These are phyloP conservation scores for barrel medic (Medicago truncatula) DNA, from an alignment of 306 rosid species.

Conservation along the genomic window DNA sequence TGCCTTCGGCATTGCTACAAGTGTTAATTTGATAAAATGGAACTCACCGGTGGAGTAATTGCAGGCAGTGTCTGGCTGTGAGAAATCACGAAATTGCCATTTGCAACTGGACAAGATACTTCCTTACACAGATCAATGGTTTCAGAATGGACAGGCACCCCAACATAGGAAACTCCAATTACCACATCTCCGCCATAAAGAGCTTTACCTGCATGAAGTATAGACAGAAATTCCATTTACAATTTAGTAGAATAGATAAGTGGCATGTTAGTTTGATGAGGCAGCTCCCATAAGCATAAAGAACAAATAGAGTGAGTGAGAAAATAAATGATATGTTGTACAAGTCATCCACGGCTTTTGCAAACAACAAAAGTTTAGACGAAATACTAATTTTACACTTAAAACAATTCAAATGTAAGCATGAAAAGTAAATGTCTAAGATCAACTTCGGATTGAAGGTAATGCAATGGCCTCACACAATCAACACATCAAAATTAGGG, in stretches of 20 bases:
- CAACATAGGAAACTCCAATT: constrained; percentile 71
- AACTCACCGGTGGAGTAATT: constrained; percentile 82
- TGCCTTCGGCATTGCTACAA: constrained; percentile 16
- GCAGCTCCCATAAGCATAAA: constrained; percentile 31
- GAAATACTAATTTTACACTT: constrained; percentile 8
- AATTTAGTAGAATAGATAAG: constrained; percentile 14
- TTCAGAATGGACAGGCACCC: constrained; percentile 77
- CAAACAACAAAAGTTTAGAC: background rate
- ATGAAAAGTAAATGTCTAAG: constrained; percentile 16
- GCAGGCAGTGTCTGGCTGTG: constrained; percentile 77
- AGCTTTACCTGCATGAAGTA: constrained; percentile 54
- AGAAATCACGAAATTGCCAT: constrained; percentile 68
- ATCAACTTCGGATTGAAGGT: constrained; percentile 16
- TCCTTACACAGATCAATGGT: constrained; percentile 59
- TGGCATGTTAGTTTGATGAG: constrained; percentile 21
- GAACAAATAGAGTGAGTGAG: constrained; percentile 27
- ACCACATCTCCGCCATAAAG: constrained; percentile 65
- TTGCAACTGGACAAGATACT: constrained; percentile 63
- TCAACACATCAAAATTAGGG: background rate
- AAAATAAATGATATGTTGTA: background rate
- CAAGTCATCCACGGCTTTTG: constrained; percentile 3
- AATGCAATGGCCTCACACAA: background rate
- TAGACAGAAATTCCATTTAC: constrained; percentile 29
- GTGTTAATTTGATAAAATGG: constrained; percentile 34
- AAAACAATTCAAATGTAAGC: constrained; percentile 26